phyloP scores from a whole-genome alignment of 148 eudicot genomes.

The Persicaria tinctoria region DNA sequence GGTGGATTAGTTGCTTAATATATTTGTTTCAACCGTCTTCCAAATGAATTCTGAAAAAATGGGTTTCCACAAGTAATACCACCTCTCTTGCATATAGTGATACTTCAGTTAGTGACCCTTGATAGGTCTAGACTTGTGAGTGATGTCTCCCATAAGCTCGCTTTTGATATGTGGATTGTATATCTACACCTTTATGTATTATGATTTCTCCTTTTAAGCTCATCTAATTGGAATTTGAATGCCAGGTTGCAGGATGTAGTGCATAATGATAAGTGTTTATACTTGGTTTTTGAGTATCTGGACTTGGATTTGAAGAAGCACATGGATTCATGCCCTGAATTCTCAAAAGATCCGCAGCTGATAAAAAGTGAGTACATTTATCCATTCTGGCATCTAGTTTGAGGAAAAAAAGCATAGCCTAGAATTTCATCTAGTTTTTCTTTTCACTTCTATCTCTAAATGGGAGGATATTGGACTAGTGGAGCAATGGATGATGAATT shows the following conservation, averaged over 20 bases:
- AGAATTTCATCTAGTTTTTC: not conserved
- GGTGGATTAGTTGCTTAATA: not conserved
- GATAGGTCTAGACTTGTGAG: not conserved
- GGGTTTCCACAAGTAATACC: not conserved
- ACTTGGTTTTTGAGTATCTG: conserved; percentile 94
- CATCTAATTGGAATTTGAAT: conserved; percentile 10
- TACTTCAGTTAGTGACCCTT: not conserved
- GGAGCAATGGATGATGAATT: not conserved
- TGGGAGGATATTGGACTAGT: not conserved
- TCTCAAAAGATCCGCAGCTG: conserved; percentile 71
- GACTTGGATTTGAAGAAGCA: conserved; percentile 96
- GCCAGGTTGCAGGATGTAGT: conserved; percentile 93
- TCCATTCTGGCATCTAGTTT: not conserved
- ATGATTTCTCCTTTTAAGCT: not conserved
- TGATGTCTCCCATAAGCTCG: not conserved
- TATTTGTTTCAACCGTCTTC: not conserved
- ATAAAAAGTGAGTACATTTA: conserved; percentile 53
- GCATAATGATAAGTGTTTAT: conserved; percentile 87
- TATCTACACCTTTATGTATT: not conserved
- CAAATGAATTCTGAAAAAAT: not conserved
- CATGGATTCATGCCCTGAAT: conserved; percentile 92
- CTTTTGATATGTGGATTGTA: not conserved
- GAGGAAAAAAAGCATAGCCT: not conserved
- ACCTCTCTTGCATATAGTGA: not conserved
- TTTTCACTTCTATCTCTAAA: not conserved